A percentile compares a stretch with the other conserved stretches of the same genome.
phyloP scores from a whole-genome alignment of 2,329 filamentous ascomycete genomes.

The Sporothrix sp. region DNA sequence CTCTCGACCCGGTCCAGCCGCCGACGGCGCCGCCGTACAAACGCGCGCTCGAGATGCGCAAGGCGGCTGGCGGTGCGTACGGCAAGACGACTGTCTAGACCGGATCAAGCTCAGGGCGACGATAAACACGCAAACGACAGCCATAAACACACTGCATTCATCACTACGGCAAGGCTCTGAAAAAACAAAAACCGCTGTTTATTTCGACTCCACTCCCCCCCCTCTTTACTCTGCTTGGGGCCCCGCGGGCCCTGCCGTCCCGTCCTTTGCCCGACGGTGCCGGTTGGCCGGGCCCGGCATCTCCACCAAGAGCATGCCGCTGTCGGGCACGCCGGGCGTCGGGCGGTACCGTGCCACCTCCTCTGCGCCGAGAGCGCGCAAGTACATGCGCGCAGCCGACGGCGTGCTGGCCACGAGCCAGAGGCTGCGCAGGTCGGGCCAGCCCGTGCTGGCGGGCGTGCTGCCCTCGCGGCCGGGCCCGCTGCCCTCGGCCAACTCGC shows the following conservation, averaged over 20 bases:
- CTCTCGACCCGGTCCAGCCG: conserved; percentile 84
- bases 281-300: conserved; percentile 27
- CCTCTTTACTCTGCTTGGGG: too few relatives aligned
- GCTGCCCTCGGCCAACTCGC: conserved; percentile 41
- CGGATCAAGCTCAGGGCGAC: too few relatives aligned
- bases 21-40: conserved; percentile 95
- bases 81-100: conserved; percentile 47
- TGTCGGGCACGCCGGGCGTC: conserved; percentile 9
- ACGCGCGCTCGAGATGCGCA: conserved; percentile 74
- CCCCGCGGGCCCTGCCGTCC: background rate
- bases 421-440: conserved; percentile 39
- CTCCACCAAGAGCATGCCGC: conserved; percentile 27
- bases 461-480: background rate
- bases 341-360: conserved; percentile 14
- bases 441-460: background rate
- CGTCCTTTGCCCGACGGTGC: background rate
- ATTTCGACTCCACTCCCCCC: too few relatives aligned
- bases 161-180: too few relatives aligned
- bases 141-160: too few relatives aligned
- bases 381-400: conserved; percentile 33
- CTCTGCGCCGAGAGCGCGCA: conserved; percentile 35
- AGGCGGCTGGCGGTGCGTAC: conserved; percentile 64
- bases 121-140: too few relatives aligned
- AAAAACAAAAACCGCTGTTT: too few relatives aligned
- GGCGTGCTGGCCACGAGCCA: conserved; percentile 41